Conservation (phyloP, 1,139 yeast species). For the Saccharomyces hybrid region DNA sequence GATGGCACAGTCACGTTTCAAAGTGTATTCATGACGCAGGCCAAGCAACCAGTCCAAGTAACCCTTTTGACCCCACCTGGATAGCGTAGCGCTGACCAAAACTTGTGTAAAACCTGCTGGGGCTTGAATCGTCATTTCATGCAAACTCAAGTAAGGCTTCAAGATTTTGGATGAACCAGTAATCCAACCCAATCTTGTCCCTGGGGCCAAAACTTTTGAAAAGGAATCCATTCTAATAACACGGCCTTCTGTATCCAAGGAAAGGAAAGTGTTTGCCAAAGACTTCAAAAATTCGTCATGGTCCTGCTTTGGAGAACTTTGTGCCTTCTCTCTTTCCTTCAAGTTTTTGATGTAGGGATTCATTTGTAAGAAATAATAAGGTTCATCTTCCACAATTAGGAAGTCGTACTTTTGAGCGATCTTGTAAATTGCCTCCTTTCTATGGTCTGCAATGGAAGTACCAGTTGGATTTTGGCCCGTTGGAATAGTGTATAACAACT, state of each 20-base stretch:
- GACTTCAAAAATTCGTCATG: slow-evolving; percentile 57
- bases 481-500: slow-evolving; percentile 74
- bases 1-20: slow-evolving; percentile 60
- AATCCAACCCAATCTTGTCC: slow-evolving; percentile 86
- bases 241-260: slow-evolving; percentile 81
- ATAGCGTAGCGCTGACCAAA: slow-evolving; percentile 51
- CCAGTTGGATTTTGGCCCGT: slow-evolving; percentile 98
- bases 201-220: slow-evolving; percentile 92
- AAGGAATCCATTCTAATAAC: slow-evolving; percentile 85
- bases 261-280: slow-evolving; percentile 71
- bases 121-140: slow-evolving; percentile 79
- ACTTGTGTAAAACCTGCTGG: slow-evolving; percentile 81
- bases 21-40: slow-evolving; percentile 73
- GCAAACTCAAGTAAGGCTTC: slow-evolving; percentile 63
- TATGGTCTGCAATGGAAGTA: slow-evolving; percentile 59
- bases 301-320: slow-evolving; percentile 29
- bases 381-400: slow-evolving; percentile 86
- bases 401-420: slow-evolving; percentile 79
- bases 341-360: slow-evolving; percentile 44
- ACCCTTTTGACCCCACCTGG: slow-evolving; percentile 69
- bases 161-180: slow-evolving; percentile 62
- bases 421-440: slow-evolving; percentile 64
- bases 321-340: slow-evolving; percentile 30
- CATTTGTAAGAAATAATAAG: slow-evolving; percentile 91
- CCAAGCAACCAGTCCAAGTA: slow-evolving; percentile 85